Conservation (phyloP, 495 filamentous ascomycete genomes). For the Aspergillus coremiiformis region DNA sequence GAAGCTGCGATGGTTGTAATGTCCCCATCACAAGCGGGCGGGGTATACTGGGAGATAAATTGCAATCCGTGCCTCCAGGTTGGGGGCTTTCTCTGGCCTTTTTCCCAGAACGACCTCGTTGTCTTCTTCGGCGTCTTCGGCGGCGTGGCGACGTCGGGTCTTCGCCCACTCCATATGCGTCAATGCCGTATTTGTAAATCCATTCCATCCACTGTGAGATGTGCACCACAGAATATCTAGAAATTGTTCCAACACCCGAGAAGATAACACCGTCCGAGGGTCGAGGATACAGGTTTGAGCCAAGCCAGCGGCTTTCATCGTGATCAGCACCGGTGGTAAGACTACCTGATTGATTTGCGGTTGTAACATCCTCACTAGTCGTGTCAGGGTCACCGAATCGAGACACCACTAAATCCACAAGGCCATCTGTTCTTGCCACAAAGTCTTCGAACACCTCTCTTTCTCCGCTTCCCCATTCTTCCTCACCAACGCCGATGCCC, state of each 20-base stretch:
- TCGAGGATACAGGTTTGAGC: constrained; percentile 51
- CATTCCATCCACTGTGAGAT: constrained; percentile 78
- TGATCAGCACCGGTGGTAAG: not conserved
- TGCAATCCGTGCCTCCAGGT: constrained; percentile 19
- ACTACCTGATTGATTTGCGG: not conserved
- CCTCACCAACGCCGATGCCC: constrained; percentile 87
- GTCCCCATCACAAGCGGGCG: constrained; percentile 34
- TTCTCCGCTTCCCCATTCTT: constrained; percentile 87
- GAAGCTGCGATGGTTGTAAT: constrained; percentile 18
- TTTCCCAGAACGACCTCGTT: constrained; percentile 13
- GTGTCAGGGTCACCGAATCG: constrained; percentile 59
- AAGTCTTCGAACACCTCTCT: constrained; percentile 85
- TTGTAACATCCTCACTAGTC: constrained; percentile 5
- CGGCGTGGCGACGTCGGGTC: constrained; percentile 55
- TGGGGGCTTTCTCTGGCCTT: constrained; percentile 9
- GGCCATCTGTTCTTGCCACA: constrained; percentile 53
- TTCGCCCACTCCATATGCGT: constrained; percentile 73
- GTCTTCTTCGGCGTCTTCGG: constrained; percentile 29
- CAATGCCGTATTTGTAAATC: constrained; percentile 66
- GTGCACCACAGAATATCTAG: constrained; percentile 53
- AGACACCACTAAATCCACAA: constrained; percentile 78
- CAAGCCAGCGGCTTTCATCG: constrained; percentile 50
- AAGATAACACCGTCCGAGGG: constrained; percentile 79
- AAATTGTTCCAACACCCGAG: constrained; percentile 63
- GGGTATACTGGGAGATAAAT: constrained; percentile 37